Evolutionary conservation across 2,329 filamentous ascomycete species (phyloP).

Genomic region (Pseudogymnoascus sp.): DNA sequence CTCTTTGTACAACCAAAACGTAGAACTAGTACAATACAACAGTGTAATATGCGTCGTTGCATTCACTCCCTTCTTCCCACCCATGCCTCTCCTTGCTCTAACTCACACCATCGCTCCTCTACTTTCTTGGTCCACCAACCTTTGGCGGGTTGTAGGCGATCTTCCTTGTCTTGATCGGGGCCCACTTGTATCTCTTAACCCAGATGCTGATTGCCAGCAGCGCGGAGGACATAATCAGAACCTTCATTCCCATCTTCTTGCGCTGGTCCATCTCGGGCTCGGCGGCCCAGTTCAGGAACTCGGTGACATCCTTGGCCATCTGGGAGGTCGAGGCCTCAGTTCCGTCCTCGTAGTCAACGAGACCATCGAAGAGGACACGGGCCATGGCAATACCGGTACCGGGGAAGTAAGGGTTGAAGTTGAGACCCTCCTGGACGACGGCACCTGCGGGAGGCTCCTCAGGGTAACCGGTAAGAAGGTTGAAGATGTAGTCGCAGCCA

Average conservation of each 20-base stretch:
- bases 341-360: constrained; percentile 96
- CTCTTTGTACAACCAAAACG: constrained; percentile 25
- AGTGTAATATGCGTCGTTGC: constrained; percentile 11
- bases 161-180: constrained; percentile 92
- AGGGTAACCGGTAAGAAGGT: constrained; percentile 90
- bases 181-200: constrained; percentile 99
- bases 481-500: constrained; percentile 98
- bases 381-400: constrained; percentile 98
- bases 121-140: constrained; percentile 14
- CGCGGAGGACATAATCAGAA: constrained; percentile 69
- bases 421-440: constrained; percentile 77
- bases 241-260: constrained; percentile 99
- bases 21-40: constrained; percentile 28
- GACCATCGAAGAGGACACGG: constrained; percentile 92
- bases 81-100: constrained; percentile 15
- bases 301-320: constrained; percentile 98
- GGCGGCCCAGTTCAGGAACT: constrained; percentile 98
- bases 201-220: constrained; percentile 86
- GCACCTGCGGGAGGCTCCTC: constrained; percentile 92
- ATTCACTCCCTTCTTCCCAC: constrained; percentile 21
- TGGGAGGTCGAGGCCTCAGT: constrained; percentile 92
- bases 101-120: constrained; percentile 1
- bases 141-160: constrained; percentile 74
- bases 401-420: constrained; percentile 99
- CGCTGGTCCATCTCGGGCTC: constrained; percentile 99